phyloP scores from a whole-genome alignment of 1,139 yeast species.

The Geotrichum bryndzae region DNA sequence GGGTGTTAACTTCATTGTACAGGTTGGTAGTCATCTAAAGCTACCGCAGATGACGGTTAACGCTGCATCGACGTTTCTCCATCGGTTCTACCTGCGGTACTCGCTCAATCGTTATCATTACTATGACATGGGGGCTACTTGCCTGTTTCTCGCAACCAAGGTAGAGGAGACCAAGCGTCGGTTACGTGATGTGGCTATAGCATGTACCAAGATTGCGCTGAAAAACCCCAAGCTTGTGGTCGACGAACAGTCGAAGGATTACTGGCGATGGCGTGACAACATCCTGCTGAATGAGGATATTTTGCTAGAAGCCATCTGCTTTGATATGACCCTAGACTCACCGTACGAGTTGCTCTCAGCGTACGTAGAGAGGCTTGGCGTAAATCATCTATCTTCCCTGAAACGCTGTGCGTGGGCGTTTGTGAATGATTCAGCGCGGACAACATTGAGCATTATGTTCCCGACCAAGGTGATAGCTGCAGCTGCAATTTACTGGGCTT shows the following conservation, averaged over 20 bases:
- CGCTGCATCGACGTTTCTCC: slow-evolving; percentile 46
- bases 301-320: slow-evolving; percentile 45
- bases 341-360: slow-evolving; percentile 38
- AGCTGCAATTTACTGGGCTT: slow-evolving; percentile 38
- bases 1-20: slow-evolving; percentile 44
- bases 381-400: slow-evolving; percentile 26
- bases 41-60: slow-evolving; percentile 45
- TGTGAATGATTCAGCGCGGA: slow-evolving; percentile 38
- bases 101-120: slow-evolving; percentile 40
- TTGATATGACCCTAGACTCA: slow-evolving; percentile 43
- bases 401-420: slow-evolving; percentile 37
- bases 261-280: slow-evolving; percentile 47
- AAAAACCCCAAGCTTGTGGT: slow-evolving; percentile 38
- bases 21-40: slow-evolving; percentile 41
- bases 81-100: slow-evolving; percentile 46
- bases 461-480: slow-evolving; percentile 35
- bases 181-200: slow-evolving; percentile 43
- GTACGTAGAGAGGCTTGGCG: slow-evolving; percentile 27
- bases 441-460: slow-evolving; percentile 33
- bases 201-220: slow-evolving; percentile 44
- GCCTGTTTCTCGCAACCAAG: slow-evolving; percentile 48
- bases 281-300: slow-evolving; percentile 43
- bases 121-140: slow-evolving; percentile 44
- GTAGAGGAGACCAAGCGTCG: slow-evolving; percentile 47
- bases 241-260: slow-evolving; percentile 45